Evolutionary conservation across 805 yeast species (phyloP), one percentile per base, ranked within the genome.

Genomic region (Lipomyces spencermartinsiae): DNA sequence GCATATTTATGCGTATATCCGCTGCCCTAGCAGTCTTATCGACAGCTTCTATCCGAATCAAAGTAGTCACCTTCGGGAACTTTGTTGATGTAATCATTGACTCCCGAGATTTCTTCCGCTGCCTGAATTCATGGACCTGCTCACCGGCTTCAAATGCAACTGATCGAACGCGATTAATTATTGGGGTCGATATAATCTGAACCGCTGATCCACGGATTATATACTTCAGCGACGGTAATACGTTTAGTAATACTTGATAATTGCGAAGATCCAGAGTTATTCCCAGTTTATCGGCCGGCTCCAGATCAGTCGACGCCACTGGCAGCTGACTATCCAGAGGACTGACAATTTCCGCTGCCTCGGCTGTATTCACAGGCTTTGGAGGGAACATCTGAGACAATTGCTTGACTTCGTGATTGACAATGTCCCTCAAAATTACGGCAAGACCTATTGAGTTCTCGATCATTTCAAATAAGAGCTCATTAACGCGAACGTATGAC

Each of bases 121-220:
- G 67, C 19, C 64, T 39, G 37, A 69, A 63, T 37, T 69, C 72
- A 49, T 69, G 72, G 9, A 59, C 58, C 61, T 69, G 72, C 58
- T 67, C 71, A 22, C 68, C 72, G 4, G 66, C 71, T 34, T 69
- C 72, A 29, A 69, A 59, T 6, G 65, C 63, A 2, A 69, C 62
- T 2, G 61, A 31, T 6, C 68, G 67, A 10, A 68, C 33, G 8
- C 39, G 14, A 25, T 66, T 49, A 1, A 58, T 16, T 4, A 49
- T 60, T 1, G 66, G 65, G 1, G 70, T 63, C 4, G 43, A 51
- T 25, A 64, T 33, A 29, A 69, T 61, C 39, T 66, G 63, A 10
- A 69, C 67, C 4, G 65, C 63, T 3, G 68, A 54, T 1, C 72
- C 72, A 16, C 34, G 58, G 9, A 69, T 59, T 12, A 39, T 33